Evolutionary conservation across 495 filamentous ascomycete species (phyloP).

Genomic region (Neurospora hispaniola): DNA sequence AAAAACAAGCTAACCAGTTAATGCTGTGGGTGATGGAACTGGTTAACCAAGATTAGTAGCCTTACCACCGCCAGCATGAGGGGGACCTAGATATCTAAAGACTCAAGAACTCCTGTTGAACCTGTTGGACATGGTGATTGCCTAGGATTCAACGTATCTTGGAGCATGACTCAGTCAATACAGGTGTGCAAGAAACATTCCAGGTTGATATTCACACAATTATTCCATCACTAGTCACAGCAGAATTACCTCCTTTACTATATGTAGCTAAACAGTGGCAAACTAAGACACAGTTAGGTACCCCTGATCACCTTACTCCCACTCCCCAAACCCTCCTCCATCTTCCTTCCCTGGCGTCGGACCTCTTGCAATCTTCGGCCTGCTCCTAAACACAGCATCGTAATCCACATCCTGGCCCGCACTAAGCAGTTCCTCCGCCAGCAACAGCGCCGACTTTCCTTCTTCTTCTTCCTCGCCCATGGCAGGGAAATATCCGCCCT

Average conservation of each 20-base stretch:
- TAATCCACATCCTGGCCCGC: conserved; percentile 68
- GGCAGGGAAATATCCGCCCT: conserved; percentile 26
- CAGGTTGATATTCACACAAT: not conserved
- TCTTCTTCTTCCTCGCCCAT: conserved; percentile 25
- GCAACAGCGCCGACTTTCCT: conserved; percentile 14
- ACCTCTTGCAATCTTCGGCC: conserved; percentile 69
- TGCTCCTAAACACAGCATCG: conserved; percentile 74
- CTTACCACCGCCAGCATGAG: not conserved
- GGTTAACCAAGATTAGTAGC: not conserved
- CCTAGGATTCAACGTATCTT: not conserved
- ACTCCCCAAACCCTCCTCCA: conserved; percentile 7
- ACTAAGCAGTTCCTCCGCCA: conserved; percentile 21
- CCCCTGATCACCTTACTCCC: not conserved
- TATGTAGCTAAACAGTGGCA: not conserved
- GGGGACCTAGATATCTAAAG: not conserved
- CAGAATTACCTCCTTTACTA: not conserved
- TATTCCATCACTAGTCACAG: not conserved
- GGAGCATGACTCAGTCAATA: not conserved
- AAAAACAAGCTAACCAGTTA: not conserved
- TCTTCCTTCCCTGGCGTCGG: conserved; percentile 45
- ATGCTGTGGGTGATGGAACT: not conserved
- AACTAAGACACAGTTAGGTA: not conserved
- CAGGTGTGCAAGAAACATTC: not conserved
- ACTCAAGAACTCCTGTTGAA: not conserved
- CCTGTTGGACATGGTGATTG: not conserved